These are phyloP conservation scores for Monosporozyma servazzii DNA, from an alignment of 805 yeast species.

Conservation along the genomic window DNA sequence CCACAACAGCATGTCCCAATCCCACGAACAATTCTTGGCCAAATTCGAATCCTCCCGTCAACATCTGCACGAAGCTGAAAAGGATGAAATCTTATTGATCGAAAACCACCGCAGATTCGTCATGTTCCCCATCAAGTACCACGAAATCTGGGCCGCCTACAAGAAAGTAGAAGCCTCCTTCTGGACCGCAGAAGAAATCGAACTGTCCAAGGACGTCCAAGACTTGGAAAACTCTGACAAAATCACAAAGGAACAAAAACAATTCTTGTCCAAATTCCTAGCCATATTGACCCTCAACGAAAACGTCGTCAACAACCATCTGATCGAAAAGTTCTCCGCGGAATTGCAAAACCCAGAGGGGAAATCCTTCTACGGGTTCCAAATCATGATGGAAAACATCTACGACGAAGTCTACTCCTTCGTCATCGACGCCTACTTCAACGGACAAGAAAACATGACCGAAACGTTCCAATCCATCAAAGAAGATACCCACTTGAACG, in stretches of 20 bases:
- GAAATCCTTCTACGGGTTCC: conserved; percentile 96
- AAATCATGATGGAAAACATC: conserved; percentile 98
- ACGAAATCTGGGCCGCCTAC: conserved; percentile 97
- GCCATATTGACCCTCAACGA: conserved; percentile 98
- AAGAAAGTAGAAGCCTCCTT: conserved; percentile 97
- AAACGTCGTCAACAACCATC: conserved; percentile 92
- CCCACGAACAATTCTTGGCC: conserved; percentile 47
- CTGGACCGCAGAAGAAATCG: conserved; percentile 99
- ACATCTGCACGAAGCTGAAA: conserved; percentile 59
- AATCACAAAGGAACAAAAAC: conserved; percentile 82
- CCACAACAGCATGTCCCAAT: conserved; percentile 8
- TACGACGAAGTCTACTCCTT: conserved; percentile 95
- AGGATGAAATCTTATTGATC: conserved; percentile 75
- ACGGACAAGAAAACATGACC: conserved; percentile 83
- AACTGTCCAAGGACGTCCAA: conserved; percentile 74
- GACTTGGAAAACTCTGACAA: conserved; percentile 69
- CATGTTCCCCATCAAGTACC: conserved; percentile 90
- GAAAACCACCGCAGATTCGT: conserved; percentile 90
- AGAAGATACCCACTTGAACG: conserved; percentile 82
- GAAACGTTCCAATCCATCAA: conserved; percentile 81
- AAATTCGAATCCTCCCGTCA: conserved; percentile 60
- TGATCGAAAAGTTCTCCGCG: conserved; percentile 92
- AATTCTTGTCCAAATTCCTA: conserved; percentile 76
- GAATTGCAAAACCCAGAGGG: conserved; percentile 97
- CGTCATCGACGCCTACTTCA: conserved; percentile 84